Evolutionary conservation across 2,329 filamentous ascomycete species (phyloP), one percentile per base, ranked within the genome.

Genomic region (Cladophialophora carrionii): DNA sequence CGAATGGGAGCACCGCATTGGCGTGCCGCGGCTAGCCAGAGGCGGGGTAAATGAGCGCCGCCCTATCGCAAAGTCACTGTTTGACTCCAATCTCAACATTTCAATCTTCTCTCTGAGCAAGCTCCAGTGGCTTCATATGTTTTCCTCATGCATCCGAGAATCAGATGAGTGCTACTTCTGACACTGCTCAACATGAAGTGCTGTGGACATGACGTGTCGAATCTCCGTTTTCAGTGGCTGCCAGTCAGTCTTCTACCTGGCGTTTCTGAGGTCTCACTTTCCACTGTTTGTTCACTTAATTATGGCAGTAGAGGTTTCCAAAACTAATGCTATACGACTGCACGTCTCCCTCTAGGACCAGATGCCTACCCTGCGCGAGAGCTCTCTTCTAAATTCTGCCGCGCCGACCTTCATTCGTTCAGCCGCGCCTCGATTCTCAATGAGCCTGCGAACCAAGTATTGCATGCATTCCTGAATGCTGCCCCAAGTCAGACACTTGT

Each of bases 351-450:
- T n/a, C 32, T 12, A 26, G 46, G 24, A 51, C 24, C 46, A 8
- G 20, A 26, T 4, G 20, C 57, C 48, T 7, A 53, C 51, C 24
- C 57, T 52, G 10, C 64, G 61, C 41, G 26, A 41, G 54, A 90
- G 71, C 77, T 91, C 89, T 0, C 73, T 74, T 73, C 83, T 83
- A 81, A 90, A 86, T 8, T 88, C 87, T 72, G 87, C 81, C 17
- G 87, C 81, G 8, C 86, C 87, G 55, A 82, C 82, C 67, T 77
- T 81, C 29, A 88, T 91, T 64, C 88, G 78, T 74, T 85, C 79
- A 52, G 90, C 84, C 2, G 89, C 88, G 69, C 90, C 88, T 69
- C 84, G 84, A 78, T 93, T 93, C 81, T 93, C 90, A 54, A 92
- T 83, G 24, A 88, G 88, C 20, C 89, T 83, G 48, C 90, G 80